Evolutionary conservation across 225 moss, liverwort and hornwort genomes (phyloP), one percentile per base, ranked within the genome.

Genomic region (Straminergon stramineum): DNA sequence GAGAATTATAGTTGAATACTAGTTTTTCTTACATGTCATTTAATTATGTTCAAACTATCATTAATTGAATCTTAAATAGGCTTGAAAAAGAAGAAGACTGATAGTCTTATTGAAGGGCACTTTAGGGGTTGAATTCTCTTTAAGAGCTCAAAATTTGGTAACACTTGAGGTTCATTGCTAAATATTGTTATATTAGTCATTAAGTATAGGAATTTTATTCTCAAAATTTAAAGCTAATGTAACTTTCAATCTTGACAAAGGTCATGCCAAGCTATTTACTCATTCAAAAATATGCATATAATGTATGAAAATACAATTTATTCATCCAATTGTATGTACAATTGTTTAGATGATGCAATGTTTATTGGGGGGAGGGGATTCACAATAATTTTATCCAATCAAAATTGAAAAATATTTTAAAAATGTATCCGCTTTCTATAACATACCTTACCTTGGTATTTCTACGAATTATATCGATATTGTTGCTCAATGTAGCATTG

Each of bases 121-220:
- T 37, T 20, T 0, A 67, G 0, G 0, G 0, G 0, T 6, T 37
- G 11, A 20, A 67, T 67, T 35, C 2, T 37, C 37, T 67, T 37
- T 11, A 37, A 37, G 37, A 5, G 2, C 3, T 37, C 0, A 0
- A 1, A 67, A 67, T 67, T 37, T 5, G 7, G 2, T 27, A 73
- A 73, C 3, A 73, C 17, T 27, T 9, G 15, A 43, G 5, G 5
- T 71, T 15, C 71, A 71, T 26, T 71, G 41, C 15, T 26, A 39
- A 39, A n/a, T 12, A 68, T 5, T 70, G 26, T 13, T 39, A 41
- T 9, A 8, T 24, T n/a, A 39, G 4, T 13, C 4, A 8, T 27
- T 22, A 15, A 9, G 0, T 27, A 41, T 43, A 16, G 41, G 28
- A 6, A 28, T 45, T 27, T 16, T 27, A 43, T 73, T 43, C 9